Evolutionary conservation across 768 basidiomycete species (phyloP).

Genomic region (Pilatotrama ljubarskyi): DNA sequence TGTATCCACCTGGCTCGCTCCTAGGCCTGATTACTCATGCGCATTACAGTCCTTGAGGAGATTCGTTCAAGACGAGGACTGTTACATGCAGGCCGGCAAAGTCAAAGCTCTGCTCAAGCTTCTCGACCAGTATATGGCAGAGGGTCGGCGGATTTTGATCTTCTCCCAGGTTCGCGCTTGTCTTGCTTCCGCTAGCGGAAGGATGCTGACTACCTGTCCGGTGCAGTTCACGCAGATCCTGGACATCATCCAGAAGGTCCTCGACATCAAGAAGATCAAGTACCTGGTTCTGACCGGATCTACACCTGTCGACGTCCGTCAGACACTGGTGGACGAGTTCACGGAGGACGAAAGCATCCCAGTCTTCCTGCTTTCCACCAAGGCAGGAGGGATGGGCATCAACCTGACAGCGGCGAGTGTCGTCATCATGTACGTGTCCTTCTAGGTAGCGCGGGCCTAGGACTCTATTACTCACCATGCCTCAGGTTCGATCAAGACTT

Average conservation of each 20-base stretch:
- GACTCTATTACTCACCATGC: too few species aligned
- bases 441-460: background rate
- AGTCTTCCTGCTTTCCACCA: constrained; percentile 89
- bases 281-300: constrained; percentile 89
- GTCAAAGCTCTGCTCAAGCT: constrained; percentile 71
- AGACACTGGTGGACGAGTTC: constrained; percentile 94
- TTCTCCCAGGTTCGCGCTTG: constrained; percentile 80
- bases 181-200: background rate
- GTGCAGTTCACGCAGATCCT: constrained; percentile 91
- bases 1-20: constrained; percentile 20
- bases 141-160: constrained; percentile 82
- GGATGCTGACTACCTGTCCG: background rate
- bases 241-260: constrained; percentile 84
- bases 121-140: constrained; percentile 61
- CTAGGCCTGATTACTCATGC: background rate
- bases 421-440: constrained; percentile 74
- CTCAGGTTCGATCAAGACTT: constrained; percentile 95
- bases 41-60: constrained; percentile 61
- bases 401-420: constrained; percentile 95
- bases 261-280: constrained; percentile 69
- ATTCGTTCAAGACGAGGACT: constrained; percentile 69
- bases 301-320: constrained; percentile 91
- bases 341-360: constrained; percentile 82
- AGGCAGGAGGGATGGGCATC: constrained; percentile 95
- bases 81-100: constrained; percentile 89